These are phyloP conservation scores for Talaromyces islandicus DNA, from an alignment of 2,329 filamentous ascomycete species.

Conservation along the genomic window DNA sequence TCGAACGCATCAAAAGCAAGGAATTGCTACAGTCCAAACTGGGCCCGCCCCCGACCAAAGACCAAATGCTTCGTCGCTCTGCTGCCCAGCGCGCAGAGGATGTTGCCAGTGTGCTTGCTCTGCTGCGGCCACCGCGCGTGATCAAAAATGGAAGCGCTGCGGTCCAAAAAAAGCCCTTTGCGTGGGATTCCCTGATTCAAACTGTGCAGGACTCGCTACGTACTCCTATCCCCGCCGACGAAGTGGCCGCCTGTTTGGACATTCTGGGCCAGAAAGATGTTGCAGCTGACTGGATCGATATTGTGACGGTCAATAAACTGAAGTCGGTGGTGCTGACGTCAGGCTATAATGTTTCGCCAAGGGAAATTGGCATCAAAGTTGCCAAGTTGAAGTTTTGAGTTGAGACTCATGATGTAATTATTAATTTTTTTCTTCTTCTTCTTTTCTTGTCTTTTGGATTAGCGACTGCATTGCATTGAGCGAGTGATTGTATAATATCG, in stretches of 20 bases:
- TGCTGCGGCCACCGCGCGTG: slow-evolving; percentile 45
- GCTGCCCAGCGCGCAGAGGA: slow-evolving; percentile 65
- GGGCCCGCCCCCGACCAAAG: slow-evolving; percentile 42
- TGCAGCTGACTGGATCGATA: slow-evolving; percentile 44
- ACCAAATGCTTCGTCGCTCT: slow-evolving; percentile 55
- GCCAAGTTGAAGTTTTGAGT: slow-evolving; percentile 9
- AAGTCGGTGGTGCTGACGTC: slow-evolving; percentile 43
- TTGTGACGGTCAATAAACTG: slow-evolving; percentile 41
- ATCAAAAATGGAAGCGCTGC: slow-evolving; percentile 27
- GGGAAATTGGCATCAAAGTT: slow-evolving; percentile 30
- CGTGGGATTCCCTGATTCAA: slow-evolving; percentile 56
- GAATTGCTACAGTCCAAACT: slow-evolving; percentile 47
- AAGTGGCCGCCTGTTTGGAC: slow-evolving; percentile 43
- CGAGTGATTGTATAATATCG: neutral
- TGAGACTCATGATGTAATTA: neutral
- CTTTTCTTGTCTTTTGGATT: neutral
- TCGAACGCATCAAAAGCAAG: slow-evolving; percentile 72
- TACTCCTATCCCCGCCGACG: slow-evolving; percentile 43
- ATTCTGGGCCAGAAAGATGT: slow-evolving; percentile 43
- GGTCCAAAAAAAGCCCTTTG: slow-evolving; percentile 57
- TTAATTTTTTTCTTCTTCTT: neutral
- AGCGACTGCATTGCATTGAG: neutral
- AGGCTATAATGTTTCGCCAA: slow-evolving; percentile 27
- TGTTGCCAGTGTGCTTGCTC: slow-evolving; percentile 60
- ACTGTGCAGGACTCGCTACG: slow-evolving; percentile 63